Evolutionary conservation across 2,329 filamentous ascomycete species (phyloP).

Genomic region (Anthostomella pinea): DNA sequence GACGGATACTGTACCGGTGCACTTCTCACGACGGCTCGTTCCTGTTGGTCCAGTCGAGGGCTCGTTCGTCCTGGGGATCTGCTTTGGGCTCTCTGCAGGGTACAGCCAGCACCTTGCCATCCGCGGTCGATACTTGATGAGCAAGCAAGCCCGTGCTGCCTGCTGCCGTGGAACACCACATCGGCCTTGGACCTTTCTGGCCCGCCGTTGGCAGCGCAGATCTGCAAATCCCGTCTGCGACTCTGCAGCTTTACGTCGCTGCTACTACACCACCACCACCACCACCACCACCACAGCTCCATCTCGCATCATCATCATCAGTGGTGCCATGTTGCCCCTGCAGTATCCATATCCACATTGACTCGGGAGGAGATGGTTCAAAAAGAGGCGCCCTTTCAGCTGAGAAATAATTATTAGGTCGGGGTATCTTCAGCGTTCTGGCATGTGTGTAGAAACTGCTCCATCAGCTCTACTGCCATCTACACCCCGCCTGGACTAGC

Average conservation of each 20-base stretch:
- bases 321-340: conserved; percentile 28
- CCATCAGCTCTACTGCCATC: conserved; percentile 8
- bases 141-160: conserved; percentile 21
- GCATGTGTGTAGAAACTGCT: too few relatives aligned
- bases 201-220: conserved; percentile 22
- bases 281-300: too few relatives aligned
- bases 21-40: conserved; percentile 3
- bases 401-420: too few relatives aligned
- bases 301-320: too few relatives aligned
- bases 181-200: too few relatives aligned
- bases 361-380: conserved; percentile 6
- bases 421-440: too few relatives aligned
- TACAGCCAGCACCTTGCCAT: conserved; percentile 27
- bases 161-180: too few relatives aligned
- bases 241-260: too few relatives aligned
- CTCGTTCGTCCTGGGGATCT: conserved; percentile 22
- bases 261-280: too few relatives aligned
- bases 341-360: background rate
- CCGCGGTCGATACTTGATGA: conserved; percentile 22
- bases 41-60: conserved; percentile 13
- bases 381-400: conserved; percentile 6
- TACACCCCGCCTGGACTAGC: conserved; percentile 9
- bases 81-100: conserved; percentile 26
- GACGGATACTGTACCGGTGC: too few relatives aligned
- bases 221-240: too few relatives aligned